Evolutionary conservation across 106 monocot species (phyloP).

Genomic region (Vanilla planifolia): DNA sequence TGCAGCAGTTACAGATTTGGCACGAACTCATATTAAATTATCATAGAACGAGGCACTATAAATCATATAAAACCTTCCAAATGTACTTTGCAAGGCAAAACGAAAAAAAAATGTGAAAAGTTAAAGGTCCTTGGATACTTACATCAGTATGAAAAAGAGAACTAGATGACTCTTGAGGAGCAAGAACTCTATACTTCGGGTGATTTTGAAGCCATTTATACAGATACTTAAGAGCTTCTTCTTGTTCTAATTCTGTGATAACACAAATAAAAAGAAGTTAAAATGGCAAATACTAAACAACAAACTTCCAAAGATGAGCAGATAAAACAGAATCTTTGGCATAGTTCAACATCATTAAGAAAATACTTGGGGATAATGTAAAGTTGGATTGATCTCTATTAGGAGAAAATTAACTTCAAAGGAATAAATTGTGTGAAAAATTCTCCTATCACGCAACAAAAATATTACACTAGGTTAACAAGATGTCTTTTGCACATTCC

Average conservation of each 20-base stretch:
- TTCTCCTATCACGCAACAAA: too few relatives aligned
- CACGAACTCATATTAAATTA: background rate
- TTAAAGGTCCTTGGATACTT: conserved; percentile 25
- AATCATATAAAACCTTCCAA: background rate
- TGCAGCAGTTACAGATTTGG: too few relatives aligned
- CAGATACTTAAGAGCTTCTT: conserved; percentile 84
- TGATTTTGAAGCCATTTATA: conserved; percentile 94
- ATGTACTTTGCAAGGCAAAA: background rate
- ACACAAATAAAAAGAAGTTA: background rate
- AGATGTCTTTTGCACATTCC: too few relatives aligned
- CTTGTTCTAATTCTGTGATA: conserved; percentile 79
- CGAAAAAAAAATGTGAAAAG: background rate
- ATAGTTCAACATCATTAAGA: too few relatives aligned
- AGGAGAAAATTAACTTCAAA: too few relatives aligned
- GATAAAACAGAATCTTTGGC: too few relatives aligned
- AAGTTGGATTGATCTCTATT: too few relatives aligned
- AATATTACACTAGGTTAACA: too few relatives aligned
- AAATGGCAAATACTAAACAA: too few relatives aligned
- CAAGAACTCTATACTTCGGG: conserved; percentile 78
- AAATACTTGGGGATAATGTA: too few relatives aligned
- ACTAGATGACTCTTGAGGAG: conserved; percentile 37
- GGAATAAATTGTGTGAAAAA: too few relatives aligned
- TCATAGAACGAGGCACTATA: background rate
- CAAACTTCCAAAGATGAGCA: too few relatives aligned
- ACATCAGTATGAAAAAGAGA: conserved; percentile 81